Conservation (phyloP, 441 rosid genomes). For the Adansonia grandidieri region DNA sequence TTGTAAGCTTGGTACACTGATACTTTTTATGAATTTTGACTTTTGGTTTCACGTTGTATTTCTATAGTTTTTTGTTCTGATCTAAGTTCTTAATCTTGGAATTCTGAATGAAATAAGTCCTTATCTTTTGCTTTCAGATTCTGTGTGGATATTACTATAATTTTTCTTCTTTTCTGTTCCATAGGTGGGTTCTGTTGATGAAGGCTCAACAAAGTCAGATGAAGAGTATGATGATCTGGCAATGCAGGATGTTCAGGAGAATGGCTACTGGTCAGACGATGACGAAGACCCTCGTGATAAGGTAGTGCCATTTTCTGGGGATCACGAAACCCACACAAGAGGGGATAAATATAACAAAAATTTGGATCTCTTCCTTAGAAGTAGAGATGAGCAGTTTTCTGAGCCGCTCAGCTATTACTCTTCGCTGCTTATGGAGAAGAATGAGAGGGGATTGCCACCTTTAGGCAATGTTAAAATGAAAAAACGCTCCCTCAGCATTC, state of each 20-base stretch:
- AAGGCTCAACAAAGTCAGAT: constrained; percentile 86
- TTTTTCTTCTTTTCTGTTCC: constrained; percentile 13
- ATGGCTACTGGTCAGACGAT: constrained; percentile 60
- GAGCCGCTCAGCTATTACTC: constrained; percentile 53
- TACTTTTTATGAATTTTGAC: neutral
- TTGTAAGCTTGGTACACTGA: neutral
- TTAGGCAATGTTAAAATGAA: constrained; percentile 46
- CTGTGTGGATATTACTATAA: neutral
- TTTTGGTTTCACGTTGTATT: neutral
- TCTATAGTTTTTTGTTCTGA: neutral
- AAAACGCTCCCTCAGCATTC: constrained; percentile 77
- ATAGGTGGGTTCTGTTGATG: constrained; percentile 93
- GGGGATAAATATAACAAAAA: constrained; percentile 62
- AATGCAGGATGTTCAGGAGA: constrained; percentile 64
- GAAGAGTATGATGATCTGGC: constrained; percentile 97
- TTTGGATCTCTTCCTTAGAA: constrained; percentile 57
- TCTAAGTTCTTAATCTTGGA: neutral
- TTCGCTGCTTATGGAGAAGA: constrained; percentile 46
- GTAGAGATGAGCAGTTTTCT: constrained; percentile 40
- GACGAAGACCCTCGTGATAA: constrained; percentile 52
- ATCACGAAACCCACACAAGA: constrained; percentile 30
- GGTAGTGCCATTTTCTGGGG: constrained; percentile 33
- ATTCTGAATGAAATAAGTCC: neutral
- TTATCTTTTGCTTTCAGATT: neutral
- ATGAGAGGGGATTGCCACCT: constrained; percentile 33